phyloP scores from a whole-genome alignment of 1,139 yeast genomes.

The Casaregolazyma lundiana region DNA sequence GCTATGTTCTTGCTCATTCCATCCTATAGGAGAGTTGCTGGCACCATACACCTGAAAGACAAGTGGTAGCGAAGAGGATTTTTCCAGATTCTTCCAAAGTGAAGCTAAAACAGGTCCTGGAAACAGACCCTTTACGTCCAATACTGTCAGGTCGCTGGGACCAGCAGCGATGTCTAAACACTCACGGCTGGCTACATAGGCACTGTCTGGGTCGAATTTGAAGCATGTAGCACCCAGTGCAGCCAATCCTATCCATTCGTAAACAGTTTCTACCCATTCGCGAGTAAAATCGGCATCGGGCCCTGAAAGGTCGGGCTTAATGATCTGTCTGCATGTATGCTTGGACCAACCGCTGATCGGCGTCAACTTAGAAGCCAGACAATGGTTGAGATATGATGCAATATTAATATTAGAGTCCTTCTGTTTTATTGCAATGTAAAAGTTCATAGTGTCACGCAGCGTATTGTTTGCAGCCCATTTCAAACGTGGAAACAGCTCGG shows the following conservation, averaged over 20 bases:
- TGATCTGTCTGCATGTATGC: not conserved
- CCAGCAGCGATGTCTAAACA: not conserved
- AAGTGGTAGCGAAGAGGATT: too few species aligned
- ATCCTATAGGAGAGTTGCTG: conserved; percentile 30
- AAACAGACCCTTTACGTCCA: conserved; percentile 19
- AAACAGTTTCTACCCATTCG: conserved; percentile 30
- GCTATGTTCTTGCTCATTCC: conserved; percentile 27
- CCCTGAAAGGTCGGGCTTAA: not conserved
- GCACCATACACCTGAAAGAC: conserved; percentile 26
- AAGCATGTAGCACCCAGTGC: conserved; percentile 19
- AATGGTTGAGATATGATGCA: not conserved
- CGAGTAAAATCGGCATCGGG: conserved; percentile 10
- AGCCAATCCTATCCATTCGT: conserved; percentile 32
- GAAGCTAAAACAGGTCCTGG: conserved; percentile 11
- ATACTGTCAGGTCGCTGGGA: conserved; percentile 1
- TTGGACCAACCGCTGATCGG: not conserved
- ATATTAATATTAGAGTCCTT: not conserved
- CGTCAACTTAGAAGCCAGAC: not conserved
- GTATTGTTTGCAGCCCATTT: conserved; percentile 39
- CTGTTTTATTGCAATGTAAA: not conserved
- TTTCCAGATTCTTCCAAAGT: conserved; percentile 4
- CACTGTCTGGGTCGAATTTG: not conserved
- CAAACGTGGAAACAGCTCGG: conserved; percentile 32
- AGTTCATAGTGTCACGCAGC: not conserved
- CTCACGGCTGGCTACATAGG: not conserved